Conservation (phyloP, 1,284 basidiomycete genomes). For the Tausonia pullulans region DNA sequence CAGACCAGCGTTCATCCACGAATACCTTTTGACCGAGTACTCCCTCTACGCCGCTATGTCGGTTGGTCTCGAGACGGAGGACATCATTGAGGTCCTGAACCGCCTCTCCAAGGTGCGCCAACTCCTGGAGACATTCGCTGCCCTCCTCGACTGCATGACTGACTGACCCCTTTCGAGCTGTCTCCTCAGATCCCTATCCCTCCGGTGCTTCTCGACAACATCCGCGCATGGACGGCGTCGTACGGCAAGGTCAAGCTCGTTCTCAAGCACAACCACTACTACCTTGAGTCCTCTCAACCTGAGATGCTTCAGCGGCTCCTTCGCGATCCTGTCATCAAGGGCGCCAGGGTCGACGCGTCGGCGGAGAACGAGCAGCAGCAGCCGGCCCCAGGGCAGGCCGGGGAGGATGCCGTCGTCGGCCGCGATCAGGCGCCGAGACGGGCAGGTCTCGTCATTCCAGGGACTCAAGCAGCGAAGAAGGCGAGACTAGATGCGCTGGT, state of each 20-base stretch:
- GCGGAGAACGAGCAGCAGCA: slow-evolving; percentile 3
- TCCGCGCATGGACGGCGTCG: slow-evolving; percentile 78
- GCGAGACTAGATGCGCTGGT: slow-evolving; percentile 21
- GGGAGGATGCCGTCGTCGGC: slow-evolving; percentile 44
- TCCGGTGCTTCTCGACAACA: slow-evolving; percentile 65
- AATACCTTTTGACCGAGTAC: slow-evolving; percentile 97
- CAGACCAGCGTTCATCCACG: slow-evolving; percentile 94
- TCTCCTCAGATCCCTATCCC: slow-evolving; percentile 68
- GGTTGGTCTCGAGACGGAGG: slow-evolving; percentile 92
- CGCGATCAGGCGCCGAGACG: slow-evolving; percentile 69
- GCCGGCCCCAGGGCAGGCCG: slow-evolving; percentile 18
- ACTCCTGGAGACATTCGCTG: too few species aligned
- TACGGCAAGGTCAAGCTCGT: slow-evolving; percentile 97
- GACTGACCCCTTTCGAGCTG: not conserved
- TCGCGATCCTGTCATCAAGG: slow-evolving; percentile 71
- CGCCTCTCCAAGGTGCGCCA: slow-evolving; percentile 64
- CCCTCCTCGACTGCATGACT: too few species aligned
- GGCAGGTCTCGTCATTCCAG: slow-evolving; percentile 71
- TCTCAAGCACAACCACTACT: slow-evolving; percentile 92
- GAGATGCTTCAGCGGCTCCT: slow-evolving; percentile 77
- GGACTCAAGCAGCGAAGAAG: slow-evolving; percentile 42
- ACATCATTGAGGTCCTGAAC: slow-evolving; percentile 93
- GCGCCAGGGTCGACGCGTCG: slow-evolving; percentile 45
- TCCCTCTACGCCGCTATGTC: slow-evolving; percentile 97
- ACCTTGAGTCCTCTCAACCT: slow-evolving; percentile 83